A percentile compares a stretch with the other conserved stretches of the same genome.
Conservation (phyloP, 371 early-diverging fungal genomes). For the Apophysomyces sp. region DNA sequence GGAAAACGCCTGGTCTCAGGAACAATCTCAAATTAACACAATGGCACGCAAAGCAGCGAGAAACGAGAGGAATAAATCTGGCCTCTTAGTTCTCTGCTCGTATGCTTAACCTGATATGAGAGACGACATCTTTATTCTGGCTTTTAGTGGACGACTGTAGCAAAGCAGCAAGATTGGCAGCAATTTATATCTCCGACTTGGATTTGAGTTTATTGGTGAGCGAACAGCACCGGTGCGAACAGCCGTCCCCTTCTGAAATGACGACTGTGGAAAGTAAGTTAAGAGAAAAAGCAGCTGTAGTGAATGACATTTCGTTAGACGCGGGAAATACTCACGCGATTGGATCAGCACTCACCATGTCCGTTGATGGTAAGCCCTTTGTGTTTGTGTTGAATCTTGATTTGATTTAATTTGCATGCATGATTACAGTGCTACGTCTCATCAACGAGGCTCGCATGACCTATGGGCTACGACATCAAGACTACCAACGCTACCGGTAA, state of each 20-base stretch:
- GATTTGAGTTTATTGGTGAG: too few relatives aligned
- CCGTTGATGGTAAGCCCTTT: not conserved
- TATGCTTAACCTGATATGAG: too few relatives aligned
- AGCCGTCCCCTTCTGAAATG: not conserved
- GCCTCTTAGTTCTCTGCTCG: too few relatives aligned
- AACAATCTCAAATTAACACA: too few relatives aligned
- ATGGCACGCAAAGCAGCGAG: too few relatives aligned
- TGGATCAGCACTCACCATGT: not conserved
- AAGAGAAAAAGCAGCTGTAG: not conserved
- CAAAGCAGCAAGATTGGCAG: too few relatives aligned
- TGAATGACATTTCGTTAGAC: not conserved
- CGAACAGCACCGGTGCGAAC: too few relatives aligned
- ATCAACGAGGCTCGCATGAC: slow-evolving; percentile 75
- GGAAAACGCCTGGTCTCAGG: too few relatives aligned
- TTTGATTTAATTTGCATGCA: not conserved
- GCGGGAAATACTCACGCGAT: not conserved
- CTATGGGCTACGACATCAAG: slow-evolving; percentile 82
- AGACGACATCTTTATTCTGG: too few relatives aligned
- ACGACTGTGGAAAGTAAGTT: not conserved
- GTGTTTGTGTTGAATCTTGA: not conserved
- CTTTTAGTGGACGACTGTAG: too few relatives aligned
- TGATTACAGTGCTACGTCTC: slow-evolving; percentile 45
- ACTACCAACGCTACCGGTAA: slow-evolving; percentile 78
- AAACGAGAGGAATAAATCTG: too few relatives aligned
- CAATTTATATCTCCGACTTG: too few relatives aligned